These are phyloP conservation scores for Malassezia yamatoensis DNA, from an alignment of 1,284 basidiomycete genomes.

Conservation along the genomic window DNA sequence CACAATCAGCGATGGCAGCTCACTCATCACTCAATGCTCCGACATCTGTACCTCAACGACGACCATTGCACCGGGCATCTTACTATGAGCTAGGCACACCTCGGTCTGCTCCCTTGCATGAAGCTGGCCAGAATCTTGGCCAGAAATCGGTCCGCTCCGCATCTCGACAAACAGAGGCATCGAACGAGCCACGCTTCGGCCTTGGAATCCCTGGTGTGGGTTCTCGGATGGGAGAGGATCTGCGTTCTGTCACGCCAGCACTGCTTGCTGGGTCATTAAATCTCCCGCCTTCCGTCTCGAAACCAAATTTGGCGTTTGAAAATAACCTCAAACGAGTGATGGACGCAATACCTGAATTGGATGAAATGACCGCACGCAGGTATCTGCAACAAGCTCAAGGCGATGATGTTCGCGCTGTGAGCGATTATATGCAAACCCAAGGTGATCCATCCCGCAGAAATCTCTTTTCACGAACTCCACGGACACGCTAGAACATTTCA, in stretches of 20 bases:
- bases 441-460: slow-evolving; percentile 2
- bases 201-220: slow-evolving; percentile 4
- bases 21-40: not conserved
- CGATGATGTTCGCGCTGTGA: slow-evolving; percentile 11
- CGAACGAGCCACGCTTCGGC: not conserved
- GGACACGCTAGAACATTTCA: slow-evolving; percentile 4
- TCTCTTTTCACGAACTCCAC: slow-evolving; percentile 12
- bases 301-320: not conserved
- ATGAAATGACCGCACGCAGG: slow-evolving; percentile 7
- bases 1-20: not conserved
- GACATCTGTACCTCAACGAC: not conserved
- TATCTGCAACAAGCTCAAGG: slow-evolving; percentile 4
- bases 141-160: not conserved
- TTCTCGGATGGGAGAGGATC: not conserved
- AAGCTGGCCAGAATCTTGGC: not conserved
- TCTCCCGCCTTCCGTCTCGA: not conserved
- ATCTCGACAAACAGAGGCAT: not conserved
- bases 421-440: slow-evolving; percentile 14
- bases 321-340: slow-evolving; percentile 2
- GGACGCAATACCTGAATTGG: slow-evolving; percentile 13
- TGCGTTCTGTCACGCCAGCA: not conserved
- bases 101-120: not conserved
- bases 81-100: not conserved
- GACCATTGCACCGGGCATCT: not conserved
- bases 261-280: slow-evolving; percentile 2